Evolutionary conservation across 306 rosid species (phyloP).

Genomic region (Senna siamea): DNA sequence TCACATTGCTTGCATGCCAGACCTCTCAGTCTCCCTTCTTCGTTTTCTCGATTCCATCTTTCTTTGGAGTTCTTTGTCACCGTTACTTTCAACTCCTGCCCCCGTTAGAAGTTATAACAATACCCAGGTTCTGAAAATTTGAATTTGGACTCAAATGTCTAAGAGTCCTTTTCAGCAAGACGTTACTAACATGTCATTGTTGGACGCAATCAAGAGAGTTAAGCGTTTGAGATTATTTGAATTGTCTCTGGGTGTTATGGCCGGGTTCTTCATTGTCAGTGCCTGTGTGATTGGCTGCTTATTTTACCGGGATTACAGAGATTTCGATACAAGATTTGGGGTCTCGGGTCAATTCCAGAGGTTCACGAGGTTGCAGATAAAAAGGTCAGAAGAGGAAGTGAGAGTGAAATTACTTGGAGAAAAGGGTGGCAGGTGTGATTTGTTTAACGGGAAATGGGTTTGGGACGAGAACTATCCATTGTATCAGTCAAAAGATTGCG

Average conservation of each 20-base stretch:
- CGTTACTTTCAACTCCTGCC: neutral
- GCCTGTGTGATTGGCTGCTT: slow-evolving; percentile 49
- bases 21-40: slow-evolving; percentile 18
- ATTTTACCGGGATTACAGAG: slow-evolving; percentile 66
- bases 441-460: slow-evolving; percentile 87
- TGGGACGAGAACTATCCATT: slow-evolving; percentile 87
- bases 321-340: slow-evolving; percentile 42
- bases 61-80: neutral
- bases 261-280: slow-evolving; percentile 67
- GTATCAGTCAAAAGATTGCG: slow-evolving; percentile 72
- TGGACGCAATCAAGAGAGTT: slow-evolving; percentile 53
- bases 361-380: slow-evolving; percentile 52
- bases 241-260: slow-evolving; percentile 64
- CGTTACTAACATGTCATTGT: slow-evolving; percentile 56
- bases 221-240: slow-evolving; percentile 68
- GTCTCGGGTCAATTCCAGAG: slow-evolving; percentile 52
- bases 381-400: slow-evolving; percentile 33
- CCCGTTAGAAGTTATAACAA: neutral
- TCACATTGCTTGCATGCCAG: slow-evolving; percentile 44
- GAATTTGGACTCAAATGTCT: slow-evolving; percentile 50
- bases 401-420: slow-evolving; percentile 62
- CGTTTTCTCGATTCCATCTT: slow-evolving; percentile 13
- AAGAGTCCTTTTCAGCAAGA: slow-evolving; percentile 45
- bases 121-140: slow-evolving; percentile 33
- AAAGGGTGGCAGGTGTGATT: slow-evolving; percentile 58